A percentile compares a stretch with the other conserved stretches of the same genome.
phyloP scores from a whole-genome alignment of 2,329 filamentous ascomycete species.

The Xylariales sp. region DNA sequence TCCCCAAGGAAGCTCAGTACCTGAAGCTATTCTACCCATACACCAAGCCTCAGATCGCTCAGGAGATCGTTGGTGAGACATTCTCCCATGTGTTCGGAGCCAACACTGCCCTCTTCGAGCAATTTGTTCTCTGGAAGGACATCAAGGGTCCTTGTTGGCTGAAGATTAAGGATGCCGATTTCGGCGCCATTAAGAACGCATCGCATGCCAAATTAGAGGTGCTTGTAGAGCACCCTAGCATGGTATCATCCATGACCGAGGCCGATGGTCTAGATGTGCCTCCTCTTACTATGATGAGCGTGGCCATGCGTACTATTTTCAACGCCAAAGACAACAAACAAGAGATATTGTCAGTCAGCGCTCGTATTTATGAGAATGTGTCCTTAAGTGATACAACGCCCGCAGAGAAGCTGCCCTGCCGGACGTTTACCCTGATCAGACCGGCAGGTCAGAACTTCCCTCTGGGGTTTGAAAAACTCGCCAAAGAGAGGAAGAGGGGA shows the following conservation, averaged over 20 bases:
- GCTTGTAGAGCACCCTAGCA: slow-evolving; percentile 71
- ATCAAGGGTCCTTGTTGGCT: slow-evolving; percentile 99
- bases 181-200: slow-evolving; percentile 78
- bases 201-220: slow-evolving; percentile 98
- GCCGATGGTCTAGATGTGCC: slow-evolving; percentile 79
- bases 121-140: slow-evolving; percentile 98
- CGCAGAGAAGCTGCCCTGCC: slow-evolving; percentile 81
- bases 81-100: slow-evolving; percentile 93
- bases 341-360: slow-evolving; percentile 88
- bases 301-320: slow-evolving; percentile 81
- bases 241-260: slow-evolving; percentile 68
- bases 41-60: slow-evolving; percentile 70
- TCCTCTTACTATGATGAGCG: slow-evolving; percentile 91
- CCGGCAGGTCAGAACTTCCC: slow-evolving; percentile 75
- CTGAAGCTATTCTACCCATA: slow-evolving; percentile 97
- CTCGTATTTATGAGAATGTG: slow-evolving; percentile 88
- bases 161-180: slow-evolving; percentile 81
- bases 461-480: slow-evolving; percentile 77
- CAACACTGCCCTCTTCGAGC: slow-evolving; percentile 92
- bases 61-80: slow-evolving; percentile 72
- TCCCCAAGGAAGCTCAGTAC: slow-evolving; percentile 87
- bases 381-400: slow-evolving; percentile 82
- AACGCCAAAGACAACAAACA: slow-evolving; percentile 94
- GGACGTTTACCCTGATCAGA: slow-evolving; percentile 87
- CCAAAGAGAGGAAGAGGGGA: slow-evolving; percentile 67